Evolutionary conservation across 768 basidiomycete genomes (phyloP).

Genomic region (Candolleomyces aberdarensis): DNA sequence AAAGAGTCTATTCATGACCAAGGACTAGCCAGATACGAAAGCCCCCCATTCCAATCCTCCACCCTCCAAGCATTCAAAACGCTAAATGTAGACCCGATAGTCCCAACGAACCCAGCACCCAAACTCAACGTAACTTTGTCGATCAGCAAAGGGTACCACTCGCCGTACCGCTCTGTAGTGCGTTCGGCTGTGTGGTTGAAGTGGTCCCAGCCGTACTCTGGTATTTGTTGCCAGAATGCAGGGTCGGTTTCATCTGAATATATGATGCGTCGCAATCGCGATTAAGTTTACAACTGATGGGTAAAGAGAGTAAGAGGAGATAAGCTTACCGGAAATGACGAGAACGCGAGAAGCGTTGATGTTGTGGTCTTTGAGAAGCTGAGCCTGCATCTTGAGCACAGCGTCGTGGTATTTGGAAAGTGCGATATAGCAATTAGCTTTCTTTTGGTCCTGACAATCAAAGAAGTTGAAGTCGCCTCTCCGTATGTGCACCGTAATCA

Average conservation of each 20-base stretch:
- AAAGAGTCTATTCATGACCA: too few species aligned
- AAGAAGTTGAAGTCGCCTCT: background rate
- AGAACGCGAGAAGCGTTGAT: background rate
- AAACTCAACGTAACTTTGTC: background rate
- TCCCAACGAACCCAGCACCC: background rate
- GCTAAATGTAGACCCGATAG: background rate
- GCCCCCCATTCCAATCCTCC: background rate
- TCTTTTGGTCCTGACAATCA: background rate
- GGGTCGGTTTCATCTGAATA: background rate
- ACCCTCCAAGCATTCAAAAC: background rate
- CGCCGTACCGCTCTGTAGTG: background rate
- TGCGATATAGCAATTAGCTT: background rate
- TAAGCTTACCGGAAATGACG: background rate
- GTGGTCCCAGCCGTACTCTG: background rate
- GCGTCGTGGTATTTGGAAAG: background rate
- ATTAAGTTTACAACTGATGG: background rate
- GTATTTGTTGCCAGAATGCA: background rate
- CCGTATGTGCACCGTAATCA: background rate
- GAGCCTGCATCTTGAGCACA: background rate
- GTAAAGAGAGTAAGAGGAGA: background rate
- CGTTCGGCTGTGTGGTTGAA: background rate
- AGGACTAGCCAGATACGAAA: too few species aligned
- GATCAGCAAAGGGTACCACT: background rate
- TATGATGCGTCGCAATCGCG: background rate
- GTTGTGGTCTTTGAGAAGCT: background rate